Base-by-base conservation (phyloP, 768 basidiomycete species). In the Xerocomus potaroensis region DNA sequence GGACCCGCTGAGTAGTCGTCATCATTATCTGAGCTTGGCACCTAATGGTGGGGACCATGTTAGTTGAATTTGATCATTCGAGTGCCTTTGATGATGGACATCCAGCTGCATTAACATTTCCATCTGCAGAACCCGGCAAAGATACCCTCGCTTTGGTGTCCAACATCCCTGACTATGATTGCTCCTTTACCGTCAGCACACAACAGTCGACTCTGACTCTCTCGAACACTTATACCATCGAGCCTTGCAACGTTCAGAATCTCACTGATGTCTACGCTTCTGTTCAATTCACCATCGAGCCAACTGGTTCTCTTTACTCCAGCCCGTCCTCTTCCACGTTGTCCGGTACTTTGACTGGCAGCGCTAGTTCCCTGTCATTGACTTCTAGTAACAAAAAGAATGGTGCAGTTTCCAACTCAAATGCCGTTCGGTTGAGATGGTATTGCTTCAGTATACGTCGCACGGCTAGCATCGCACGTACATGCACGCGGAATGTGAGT, bases 341-440 rank as follows among this genome's bases (percentile, higher is more conserved):
- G 10, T 48, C 65, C 29, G 65, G 49, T n/a, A 51, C 63, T 5
- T 27, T 60, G 15, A 54, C 67, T 7, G 43, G 61, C 27, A 42
- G 60, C 16, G 49, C 51, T 1, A 43, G 45, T 5, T 31, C 56
- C 0, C 11, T 59, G 0, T 54, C 58, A 14, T 54, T 59, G 45
- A 61, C 58, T 1, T 54, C 59, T 22, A 4, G 32, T 1, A 0
- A 24, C 14, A 40, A 32, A 24, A 56, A 46, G 35, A 46, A 40
- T 3, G 47, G 59, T 0, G 61, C 43, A 14, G 49, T 47, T 9
- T 38, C 91, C 96, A 96, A 99, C 61, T 97, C 93, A 63, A 96
- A 98, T 3, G 95, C 95, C 67, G 96, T 91, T 35, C 80, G 76
- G 51, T 87, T 93, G 29, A 98, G 74, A 57, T 94, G 93, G 65